Evolutionary conservation across 1,284 basidiomycete genomes (phyloP).

Genomic region (Papiliotrema fonsecae): DNA sequence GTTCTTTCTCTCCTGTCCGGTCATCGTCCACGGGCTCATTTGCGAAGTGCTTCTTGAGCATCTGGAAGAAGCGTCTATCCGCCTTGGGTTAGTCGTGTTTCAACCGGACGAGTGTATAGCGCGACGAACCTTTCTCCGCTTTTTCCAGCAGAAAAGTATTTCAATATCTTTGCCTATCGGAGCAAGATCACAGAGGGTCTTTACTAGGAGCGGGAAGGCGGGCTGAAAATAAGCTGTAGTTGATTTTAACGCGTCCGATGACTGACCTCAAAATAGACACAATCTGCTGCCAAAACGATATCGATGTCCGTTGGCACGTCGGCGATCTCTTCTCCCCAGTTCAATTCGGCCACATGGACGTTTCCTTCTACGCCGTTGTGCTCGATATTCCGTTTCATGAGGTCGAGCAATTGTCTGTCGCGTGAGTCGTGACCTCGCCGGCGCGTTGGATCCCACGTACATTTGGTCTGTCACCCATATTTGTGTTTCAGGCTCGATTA

Average conservation of each 20-base stretch:
- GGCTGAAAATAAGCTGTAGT: conserved; percentile 47
- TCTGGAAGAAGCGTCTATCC: conserved; percentile 79
- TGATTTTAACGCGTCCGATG: neutral
- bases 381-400: conserved; percentile 66
- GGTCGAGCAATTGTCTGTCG: conserved; percentile 63
- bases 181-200: conserved; percentile 67
- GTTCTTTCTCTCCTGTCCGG: conserved; percentile 35
- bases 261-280: conserved; percentile 77
- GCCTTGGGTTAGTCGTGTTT: conserved; percentile 54
- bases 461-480: conserved; percentile 85
- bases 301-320: conserved; percentile 51
- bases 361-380: conserved; percentile 57
- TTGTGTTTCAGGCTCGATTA: conserved; percentile 55
- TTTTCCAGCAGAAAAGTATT: conserved; percentile 88
- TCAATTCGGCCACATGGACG: conserved; percentile 64
- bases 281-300: conserved; percentile 79
- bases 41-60: conserved; percentile 76
- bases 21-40: conserved; percentile 48
- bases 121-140: conserved; percentile 69
- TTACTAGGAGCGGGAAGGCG: conserved; percentile 81
- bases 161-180: conserved; percentile 54
- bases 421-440: conserved; percentile 1
- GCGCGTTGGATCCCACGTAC: conserved; percentile 52
- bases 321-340: conserved; percentile 56
- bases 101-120: neutral